phyloP scores from a whole-genome alignment of 306 rosid genomes.

The Cucurbita argyrosperma region DNA sequence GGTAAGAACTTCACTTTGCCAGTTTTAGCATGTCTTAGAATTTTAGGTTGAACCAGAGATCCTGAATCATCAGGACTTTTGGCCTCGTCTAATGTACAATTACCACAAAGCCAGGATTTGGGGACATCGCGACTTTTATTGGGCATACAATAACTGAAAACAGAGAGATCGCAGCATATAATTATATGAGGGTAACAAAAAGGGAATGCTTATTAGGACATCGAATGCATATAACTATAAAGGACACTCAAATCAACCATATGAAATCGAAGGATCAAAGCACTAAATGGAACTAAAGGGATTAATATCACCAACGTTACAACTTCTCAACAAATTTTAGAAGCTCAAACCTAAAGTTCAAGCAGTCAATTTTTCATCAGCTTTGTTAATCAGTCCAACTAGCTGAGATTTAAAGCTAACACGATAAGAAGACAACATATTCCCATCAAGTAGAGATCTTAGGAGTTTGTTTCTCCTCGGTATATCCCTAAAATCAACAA shows the following conservation, averaged over 20 bases:
- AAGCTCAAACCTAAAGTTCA: slow-evolving; percentile 8
- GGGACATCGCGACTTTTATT: background rate
- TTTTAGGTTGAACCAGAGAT: slow-evolving; percentile 13
- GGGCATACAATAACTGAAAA: slow-evolving; percentile 56
- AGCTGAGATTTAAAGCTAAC: background rate
- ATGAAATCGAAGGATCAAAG: background rate
- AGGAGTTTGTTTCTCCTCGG: background rate
- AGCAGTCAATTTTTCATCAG: background rate
- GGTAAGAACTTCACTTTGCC: slow-evolving; percentile 49
- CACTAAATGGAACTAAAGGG: background rate
- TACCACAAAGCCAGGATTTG: slow-evolving; percentile 40
- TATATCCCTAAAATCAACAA: background rate
- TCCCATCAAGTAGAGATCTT: background rate
- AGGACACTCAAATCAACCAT: background rate
- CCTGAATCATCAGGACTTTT: slow-evolving; percentile 7
- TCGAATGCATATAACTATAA: background rate
- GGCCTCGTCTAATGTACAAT: slow-evolving; percentile 17
- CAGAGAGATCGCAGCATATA: slow-evolving; percentile 5
- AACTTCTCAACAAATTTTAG: background rate
- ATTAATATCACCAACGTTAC: background rate
- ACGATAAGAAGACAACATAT: background rate
- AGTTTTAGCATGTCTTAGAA: slow-evolving; percentile 11
- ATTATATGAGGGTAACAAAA: background rate
- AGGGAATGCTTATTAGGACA: background rate
- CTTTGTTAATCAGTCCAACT: background rate